Evolutionary conservation across 2,329 filamentous ascomycete species (phyloP), one percentile per base, ranked within the genome.

Genomic region (Grosmannia huntii): DNA sequence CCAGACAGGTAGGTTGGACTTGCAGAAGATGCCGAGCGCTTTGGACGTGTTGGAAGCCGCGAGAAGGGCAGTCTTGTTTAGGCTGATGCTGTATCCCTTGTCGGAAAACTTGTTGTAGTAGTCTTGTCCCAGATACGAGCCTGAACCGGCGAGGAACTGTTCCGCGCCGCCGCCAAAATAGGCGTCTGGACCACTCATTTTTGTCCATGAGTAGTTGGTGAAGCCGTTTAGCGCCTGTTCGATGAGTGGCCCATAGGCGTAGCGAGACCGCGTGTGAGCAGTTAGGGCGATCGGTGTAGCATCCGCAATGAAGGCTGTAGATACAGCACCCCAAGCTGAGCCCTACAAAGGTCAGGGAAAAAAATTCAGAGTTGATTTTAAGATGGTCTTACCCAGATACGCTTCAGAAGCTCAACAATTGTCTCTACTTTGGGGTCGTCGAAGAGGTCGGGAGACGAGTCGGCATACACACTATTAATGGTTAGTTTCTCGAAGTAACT

Each of bases 341-440:
- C 74, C 76, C 69, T 76, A 25, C 5, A 58, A 33, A 60, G 5
- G 28, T n/a, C 11, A 33, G 25, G 9, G 10, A 49, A 38, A 11
- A 74, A 14, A 38, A 10, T 36, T 4, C 7, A 19, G 10, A 41
- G 14, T 2, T 41, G 31, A 53, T 76, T 7, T 27, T 1, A 38
- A 10, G 14, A 14, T 3, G 1, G 75, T 64, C 82, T 76, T 60
- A 83, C 79, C 70, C 79, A 83, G 57, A 89, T 76, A 59, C 89
- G 84, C 64, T 81, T 78, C 72, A 92, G 84, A 59, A 94, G 77
- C 71, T 90, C 87, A 25, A 86, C 84, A 67, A 95, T 88, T 16
- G 84, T 89, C 75, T 94, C 89, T 25, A 95, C 81, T 73, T 92
- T 94, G 57, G 89, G 89, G 67, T 95, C 89, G 67, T 95, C 89